A percentile compares a stretch with the other conserved stretches of the same genome.
Evolutionary conservation across 805 yeast species (phyloP).

Genomic region (Candida germanica): DNA sequence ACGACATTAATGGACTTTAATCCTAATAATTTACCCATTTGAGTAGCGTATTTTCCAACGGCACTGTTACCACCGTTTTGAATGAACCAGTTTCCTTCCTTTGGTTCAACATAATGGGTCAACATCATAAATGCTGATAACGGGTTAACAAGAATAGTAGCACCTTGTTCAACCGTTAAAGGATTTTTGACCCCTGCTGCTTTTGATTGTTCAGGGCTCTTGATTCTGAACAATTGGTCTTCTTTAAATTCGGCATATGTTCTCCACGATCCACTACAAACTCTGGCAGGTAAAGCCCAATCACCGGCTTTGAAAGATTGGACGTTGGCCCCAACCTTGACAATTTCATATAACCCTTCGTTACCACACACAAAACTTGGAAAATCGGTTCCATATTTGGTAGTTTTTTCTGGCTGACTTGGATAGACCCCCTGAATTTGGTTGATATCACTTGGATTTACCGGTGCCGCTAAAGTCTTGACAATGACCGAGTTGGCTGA

Average conservation of each 20-base stretch:
- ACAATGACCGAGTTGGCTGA: conserved; percentile 31
- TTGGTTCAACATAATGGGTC: conserved; percentile 58
- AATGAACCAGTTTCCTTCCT: conserved; percentile 82
- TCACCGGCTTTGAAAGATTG: conserved; percentile 60
- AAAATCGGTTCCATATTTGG: conserved; percentile 48
- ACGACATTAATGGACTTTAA: conserved; percentile 82
- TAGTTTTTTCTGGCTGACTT: conserved; percentile 46
- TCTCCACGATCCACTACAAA: conserved; percentile 94
- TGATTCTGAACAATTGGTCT: conserved; percentile 54
- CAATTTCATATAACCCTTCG: conserved; percentile 86
- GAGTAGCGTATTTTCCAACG: conserved; percentile 89
- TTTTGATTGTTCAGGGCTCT: conserved; percentile 48
- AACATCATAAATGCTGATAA: conserved; percentile 89
- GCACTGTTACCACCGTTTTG: conserved; percentile 97
- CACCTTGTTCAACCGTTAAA: conserved; percentile 57
- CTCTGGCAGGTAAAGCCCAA: conserved; percentile 77
- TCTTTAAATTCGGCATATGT: conserved; percentile 52
- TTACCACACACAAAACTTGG: conserved; percentile 89
- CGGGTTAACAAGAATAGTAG: conserved; percentile 90
- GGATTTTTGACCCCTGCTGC: conserved; percentile 28
- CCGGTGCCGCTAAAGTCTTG: conserved; percentile 38
- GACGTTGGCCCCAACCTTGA: conserved; percentile 62
- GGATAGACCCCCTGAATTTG: conserved; percentile 48
- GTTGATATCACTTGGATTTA: conserved; percentile 45
- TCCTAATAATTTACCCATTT: conserved; percentile 76